phyloP scores from a whole-genome alignment of 257 asterid species.

The Solanum arcanum region DNA sequence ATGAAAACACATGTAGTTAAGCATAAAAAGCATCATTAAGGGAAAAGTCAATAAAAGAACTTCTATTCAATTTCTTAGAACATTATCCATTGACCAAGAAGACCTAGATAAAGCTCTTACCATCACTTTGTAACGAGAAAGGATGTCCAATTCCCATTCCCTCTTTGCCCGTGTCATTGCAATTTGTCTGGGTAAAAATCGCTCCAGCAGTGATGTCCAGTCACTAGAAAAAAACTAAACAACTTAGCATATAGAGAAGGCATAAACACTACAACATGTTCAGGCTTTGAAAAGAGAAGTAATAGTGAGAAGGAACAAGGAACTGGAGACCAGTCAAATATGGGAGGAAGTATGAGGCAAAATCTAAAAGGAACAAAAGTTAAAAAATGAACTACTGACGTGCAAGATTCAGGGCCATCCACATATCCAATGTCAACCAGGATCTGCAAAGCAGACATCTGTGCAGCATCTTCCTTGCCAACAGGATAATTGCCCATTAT shows the following conservation, averaged over 20 bases:
- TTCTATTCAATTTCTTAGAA: not conserved
- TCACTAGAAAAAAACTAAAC: conserved; percentile 36
- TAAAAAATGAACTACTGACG: conserved; percentile 43
- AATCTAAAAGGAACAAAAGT: not conserved
- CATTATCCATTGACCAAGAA: not conserved
- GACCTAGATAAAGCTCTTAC: conserved; percentile 27
- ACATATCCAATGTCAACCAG: conserved; percentile 82
- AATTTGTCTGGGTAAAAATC: conserved; percentile 82
- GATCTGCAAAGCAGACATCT: conserved; percentile 88
- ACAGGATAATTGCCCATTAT: conserved; percentile 89
- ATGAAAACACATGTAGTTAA: not conserved
- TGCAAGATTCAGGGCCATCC: conserved; percentile 78
- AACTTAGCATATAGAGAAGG: not conserved
- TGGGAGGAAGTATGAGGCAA: not conserved
- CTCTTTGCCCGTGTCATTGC: conserved; percentile 89
- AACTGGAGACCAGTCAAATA: not conserved
- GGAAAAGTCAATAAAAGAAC: not conserved
- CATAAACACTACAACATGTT: not conserved
- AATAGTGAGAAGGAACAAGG: not conserved
- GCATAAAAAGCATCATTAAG: not conserved
- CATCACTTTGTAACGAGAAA: conserved; percentile 82
- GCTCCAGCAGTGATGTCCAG: conserved; percentile 90
- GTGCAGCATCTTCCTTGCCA: conserved; percentile 99
- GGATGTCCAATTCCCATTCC: conserved; percentile 92
- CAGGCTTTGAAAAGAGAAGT: not conserved